Conservation (phyloP, 768 basidiomycete genomes). For the Serendipita indica region DNA sequence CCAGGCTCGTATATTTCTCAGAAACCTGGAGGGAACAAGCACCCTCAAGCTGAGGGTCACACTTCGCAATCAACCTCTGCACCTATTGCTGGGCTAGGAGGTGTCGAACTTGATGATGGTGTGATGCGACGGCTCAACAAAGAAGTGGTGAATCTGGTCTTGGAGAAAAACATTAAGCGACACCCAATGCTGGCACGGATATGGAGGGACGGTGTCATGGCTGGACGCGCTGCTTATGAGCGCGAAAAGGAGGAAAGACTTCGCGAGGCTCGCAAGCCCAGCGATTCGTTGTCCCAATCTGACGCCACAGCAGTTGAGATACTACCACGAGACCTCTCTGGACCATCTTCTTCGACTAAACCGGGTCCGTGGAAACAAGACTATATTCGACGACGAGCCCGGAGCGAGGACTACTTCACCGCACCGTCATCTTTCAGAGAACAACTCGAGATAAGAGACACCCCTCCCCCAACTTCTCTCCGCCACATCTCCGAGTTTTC, state of each 20-base stretch:
- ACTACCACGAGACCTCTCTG: no score
- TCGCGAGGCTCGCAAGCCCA: background rate
- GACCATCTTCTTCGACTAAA: background rate
- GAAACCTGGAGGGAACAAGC: background rate
- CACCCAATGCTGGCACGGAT: slow-evolving; percentile 3
- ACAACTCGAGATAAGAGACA: background rate
- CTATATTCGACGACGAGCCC: background rate
- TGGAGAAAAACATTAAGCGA: slow-evolving; percentile 4
- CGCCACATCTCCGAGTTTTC: background rate
- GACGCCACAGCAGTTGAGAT: background rate
- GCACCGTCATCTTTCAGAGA: background rate
- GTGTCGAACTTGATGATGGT: slow-evolving; percentile 2
- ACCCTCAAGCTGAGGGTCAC: background rate
- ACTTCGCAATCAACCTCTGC: background rate
- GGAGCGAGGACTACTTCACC: background rate
- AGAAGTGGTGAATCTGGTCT: background rate
- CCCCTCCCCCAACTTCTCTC: background rate
- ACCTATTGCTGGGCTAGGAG: background rate
- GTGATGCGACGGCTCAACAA: background rate
- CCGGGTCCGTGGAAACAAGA: background rate
- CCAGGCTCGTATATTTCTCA: background rate
- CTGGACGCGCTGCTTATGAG: slow-evolving; percentile 1
- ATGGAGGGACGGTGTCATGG: background rate
- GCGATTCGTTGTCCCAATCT: background rate
- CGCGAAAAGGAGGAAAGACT: background rate